Percentiles rank a stretch among this genome's conserved stretches.
Evolutionary conservation across 2,329 filamentous ascomycete genomes (phyloP).

Genomic region (Cercospora zeae-maydis): DNA sequence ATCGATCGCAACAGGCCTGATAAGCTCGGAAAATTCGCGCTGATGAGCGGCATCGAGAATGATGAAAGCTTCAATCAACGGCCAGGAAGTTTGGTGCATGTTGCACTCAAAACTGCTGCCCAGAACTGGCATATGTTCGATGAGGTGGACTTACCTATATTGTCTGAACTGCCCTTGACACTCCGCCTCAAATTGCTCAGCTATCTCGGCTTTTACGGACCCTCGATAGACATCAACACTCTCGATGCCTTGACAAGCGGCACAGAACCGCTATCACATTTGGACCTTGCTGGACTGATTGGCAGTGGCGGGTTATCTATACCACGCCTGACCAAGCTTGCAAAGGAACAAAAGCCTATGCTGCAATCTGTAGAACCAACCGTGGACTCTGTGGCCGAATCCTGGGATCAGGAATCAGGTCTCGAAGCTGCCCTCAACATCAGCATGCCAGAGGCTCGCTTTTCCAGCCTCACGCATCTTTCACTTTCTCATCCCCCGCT

Average conservation of each 20-base stretch:
- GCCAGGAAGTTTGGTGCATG: constrained; percentile 48
- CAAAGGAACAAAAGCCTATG: constrained; percentile 31
- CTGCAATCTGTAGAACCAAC: background rate
- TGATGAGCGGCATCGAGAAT: constrained; percentile 19
- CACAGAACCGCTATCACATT: constrained; percentile 44
- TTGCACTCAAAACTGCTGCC: constrained; percentile 53
- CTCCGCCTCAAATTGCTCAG: constrained; percentile 54
- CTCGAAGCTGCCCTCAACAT: constrained; percentile 25
- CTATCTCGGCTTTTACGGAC: constrained; percentile 53
- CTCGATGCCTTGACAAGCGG: constrained; percentile 52
- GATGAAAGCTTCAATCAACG: background rate
- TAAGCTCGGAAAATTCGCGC: constrained; percentile 28
- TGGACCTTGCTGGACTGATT: constrained; percentile 54
- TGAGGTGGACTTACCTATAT: constrained; percentile 55
- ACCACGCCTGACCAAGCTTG: constrained; percentile 41
- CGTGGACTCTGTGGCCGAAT: constrained; percentile 37
- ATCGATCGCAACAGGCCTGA: constrained; percentile 28
- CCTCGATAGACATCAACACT: constrained; percentile 42
- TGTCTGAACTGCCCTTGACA: constrained; percentile 50
- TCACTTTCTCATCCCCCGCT: constrained; percentile 54
- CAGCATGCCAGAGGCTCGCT: constrained; percentile 38
- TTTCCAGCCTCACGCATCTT: constrained; percentile 54
- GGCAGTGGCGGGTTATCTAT: constrained; percentile 48
- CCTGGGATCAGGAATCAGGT: constrained; percentile 45
- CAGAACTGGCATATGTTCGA: constrained; percentile 55